Percentiles rank a stretch among this genome's conserved stretches.
Conservation (phyloP, 495 filamentous ascomycete genomes). For the Penicillium roqueforti region DNA sequence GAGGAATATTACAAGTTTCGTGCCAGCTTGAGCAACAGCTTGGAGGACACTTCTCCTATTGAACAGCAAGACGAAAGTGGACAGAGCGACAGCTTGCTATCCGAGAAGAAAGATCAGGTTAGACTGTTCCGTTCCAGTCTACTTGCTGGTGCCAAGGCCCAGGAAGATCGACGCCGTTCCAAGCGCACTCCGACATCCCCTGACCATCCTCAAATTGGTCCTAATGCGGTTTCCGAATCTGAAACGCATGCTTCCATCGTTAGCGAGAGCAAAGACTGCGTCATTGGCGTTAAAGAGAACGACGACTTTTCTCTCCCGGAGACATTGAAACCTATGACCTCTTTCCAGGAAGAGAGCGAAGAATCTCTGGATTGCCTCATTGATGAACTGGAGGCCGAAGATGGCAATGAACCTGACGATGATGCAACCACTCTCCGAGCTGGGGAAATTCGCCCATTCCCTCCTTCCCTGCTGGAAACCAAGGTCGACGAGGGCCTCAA, state of each 20-base stretch:
- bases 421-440: slow-evolving; percentile 45
- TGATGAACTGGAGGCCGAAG: slow-evolving; percentile 73
- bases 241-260: neutral
- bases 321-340: neutral
- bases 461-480: slow-evolving; percentile 67
- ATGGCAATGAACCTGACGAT: slow-evolving; percentile 58
- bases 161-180: neutral
- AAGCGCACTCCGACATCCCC: neutral
- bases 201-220: neutral
- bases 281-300: neutral
- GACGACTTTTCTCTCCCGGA: neutral
- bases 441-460: slow-evolving; percentile 43
- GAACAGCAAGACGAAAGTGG: neutral
- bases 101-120: neutral
- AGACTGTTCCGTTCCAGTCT: neutral
- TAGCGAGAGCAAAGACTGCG: neutral
- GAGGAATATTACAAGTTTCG: neutral
- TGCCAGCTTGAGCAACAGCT: neutral
- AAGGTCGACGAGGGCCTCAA: slow-evolving; percentile 66
- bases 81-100: neutral
- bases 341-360: slow-evolving; percentile 27
- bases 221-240: neutral
- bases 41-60: neutral
- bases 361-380: slow-evolving; percentile 79
- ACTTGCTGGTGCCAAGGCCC: neutral